Base-by-base conservation (phyloP, 768 basidiomycete genomes). In the Mrakia frigida region DNA sequence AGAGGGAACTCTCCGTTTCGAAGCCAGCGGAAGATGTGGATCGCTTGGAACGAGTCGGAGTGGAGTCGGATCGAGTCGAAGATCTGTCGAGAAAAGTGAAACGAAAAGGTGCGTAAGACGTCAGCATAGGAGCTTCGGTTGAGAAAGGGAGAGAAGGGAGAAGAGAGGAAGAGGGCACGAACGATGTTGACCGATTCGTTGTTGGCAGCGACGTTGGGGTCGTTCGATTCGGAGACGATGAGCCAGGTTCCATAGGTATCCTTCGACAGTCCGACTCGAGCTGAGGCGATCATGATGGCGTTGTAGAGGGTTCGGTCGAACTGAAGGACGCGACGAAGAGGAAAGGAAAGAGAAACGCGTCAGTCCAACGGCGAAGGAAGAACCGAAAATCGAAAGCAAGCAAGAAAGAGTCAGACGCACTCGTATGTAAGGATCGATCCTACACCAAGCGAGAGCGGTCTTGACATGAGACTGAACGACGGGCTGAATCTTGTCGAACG, bases 141-240 rank as follows among this genome's bases (percentile, higher is more conserved):
- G 33, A 59, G 68, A 37, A 41, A 16, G n/a, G 53, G 23, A 39
- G 10, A 46, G n/a, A 73, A 35, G 33, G 37, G 6, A 28, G 56
- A 59, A 9, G 53, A 18, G 56, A 39, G 31, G 33, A 35, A 56
- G 53, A n/a, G n/a, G 3, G 7, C 25, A 77, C 70, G 52, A 11
- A 77, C 75, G 61, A 77, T 77, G 35, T 59, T 61, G 70, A 77
- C 75, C 6, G 70, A 72, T 13, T 70, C 75, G 46, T 77, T 77
- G 50, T 77, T 72, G 39, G 59, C 59, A 31, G 75, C 70, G 33
- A 52, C 9, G 18, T 72, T 60, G 28, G 59, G 70, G 25, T 72
- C 33, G 14, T 72, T 46, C 10, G 59, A 37, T 50, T 77, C 75
- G 31, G 75, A 77, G 16, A 77, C 37, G 31, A 52, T 21, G 28